A percentile compares a stretch with the other conserved stretches of the same genome.
These are phyloP conservation scores for Mrakia frigida DNA, from an alignment of 768 basidiomycete genomes.

Conservation along the genomic window DNA sequence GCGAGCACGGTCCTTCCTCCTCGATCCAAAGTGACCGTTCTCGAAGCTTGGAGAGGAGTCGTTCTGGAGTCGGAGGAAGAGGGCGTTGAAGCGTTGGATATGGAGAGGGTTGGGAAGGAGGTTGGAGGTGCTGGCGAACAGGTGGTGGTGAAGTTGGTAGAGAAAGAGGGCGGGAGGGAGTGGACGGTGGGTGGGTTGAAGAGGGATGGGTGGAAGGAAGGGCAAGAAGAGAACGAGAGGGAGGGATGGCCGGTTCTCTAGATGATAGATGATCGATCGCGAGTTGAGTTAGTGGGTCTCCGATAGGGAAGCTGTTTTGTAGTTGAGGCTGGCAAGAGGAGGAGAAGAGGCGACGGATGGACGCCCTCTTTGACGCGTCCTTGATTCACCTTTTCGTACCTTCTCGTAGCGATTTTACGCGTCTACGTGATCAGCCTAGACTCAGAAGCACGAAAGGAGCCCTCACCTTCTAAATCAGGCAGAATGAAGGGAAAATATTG, in stretches of 20 bases:
- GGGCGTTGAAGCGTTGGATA: background rate
- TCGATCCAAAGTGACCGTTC: background rate
- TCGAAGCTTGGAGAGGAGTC: background rate
- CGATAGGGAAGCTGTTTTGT: too few species aligned
- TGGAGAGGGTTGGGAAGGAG: background rate
- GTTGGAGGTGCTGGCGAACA: background rate
- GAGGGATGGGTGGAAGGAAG: background rate
- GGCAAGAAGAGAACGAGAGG: background rate
- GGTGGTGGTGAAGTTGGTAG: background rate
- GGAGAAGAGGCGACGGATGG: too few species aligned
- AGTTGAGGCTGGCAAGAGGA: too few species aligned
- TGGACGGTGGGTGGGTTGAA: background rate
- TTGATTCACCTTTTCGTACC: too few species aligned
- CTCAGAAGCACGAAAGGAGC: too few species aligned
- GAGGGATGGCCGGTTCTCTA: conserved; percentile 14
- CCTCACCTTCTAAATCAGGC: too few species aligned
- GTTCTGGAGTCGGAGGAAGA: conserved; percentile 1
- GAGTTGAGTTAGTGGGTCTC: too few species aligned
- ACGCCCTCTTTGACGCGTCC: too few species aligned
- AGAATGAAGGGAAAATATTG: too few species aligned
- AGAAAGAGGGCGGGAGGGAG: background rate
- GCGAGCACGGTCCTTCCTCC: conserved; percentile 2
- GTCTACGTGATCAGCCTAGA: too few species aligned
- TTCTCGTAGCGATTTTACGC: too few species aligned
- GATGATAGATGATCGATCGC: background rate